These are phyloP conservation scores for Tulasnella sp. DNA, from an alignment of 768 basidiomycete genomes.

Conservation along the genomic window DNA sequence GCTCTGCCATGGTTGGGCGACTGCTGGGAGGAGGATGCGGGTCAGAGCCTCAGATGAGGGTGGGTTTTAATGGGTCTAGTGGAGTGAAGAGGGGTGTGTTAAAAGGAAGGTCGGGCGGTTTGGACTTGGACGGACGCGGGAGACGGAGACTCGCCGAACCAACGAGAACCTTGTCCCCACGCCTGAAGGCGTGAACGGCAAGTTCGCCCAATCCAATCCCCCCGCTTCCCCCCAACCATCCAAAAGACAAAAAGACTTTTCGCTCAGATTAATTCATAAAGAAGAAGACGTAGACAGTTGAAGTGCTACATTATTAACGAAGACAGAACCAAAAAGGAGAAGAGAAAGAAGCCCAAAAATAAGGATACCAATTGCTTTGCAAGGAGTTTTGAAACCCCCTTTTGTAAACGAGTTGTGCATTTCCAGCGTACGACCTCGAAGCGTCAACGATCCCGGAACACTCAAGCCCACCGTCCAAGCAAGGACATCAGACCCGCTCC, in stretches of 20 bases:
- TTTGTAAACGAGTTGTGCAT: neutral
- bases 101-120: neutral
- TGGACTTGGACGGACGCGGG: neutral
- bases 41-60: neutral
- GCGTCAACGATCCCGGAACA: neutral
- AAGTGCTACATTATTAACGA: too few species aligned
- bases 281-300: too few species aligned
- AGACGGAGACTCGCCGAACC: neutral
- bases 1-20: slow-evolving; percentile 1
- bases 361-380: neutral
- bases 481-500: slow-evolving; percentile 90
- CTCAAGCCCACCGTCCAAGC: slow-evolving; percentile 81
- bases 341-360: neutral
- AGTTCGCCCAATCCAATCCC: neutral
- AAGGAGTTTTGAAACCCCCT: too few species aligned
- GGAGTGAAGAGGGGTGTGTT: neutral
- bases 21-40: neutral
- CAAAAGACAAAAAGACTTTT: neutral
- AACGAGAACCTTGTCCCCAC: neutral
- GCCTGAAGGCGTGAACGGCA: neutral
- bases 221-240: neutral
- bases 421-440: neutral
- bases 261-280: too few species aligned
- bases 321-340: too few species aligned
- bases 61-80: neutral